Conservation (phyloP, 352 stramenopile genomes). For the Pilasporangium apinafurcum region DNA sequence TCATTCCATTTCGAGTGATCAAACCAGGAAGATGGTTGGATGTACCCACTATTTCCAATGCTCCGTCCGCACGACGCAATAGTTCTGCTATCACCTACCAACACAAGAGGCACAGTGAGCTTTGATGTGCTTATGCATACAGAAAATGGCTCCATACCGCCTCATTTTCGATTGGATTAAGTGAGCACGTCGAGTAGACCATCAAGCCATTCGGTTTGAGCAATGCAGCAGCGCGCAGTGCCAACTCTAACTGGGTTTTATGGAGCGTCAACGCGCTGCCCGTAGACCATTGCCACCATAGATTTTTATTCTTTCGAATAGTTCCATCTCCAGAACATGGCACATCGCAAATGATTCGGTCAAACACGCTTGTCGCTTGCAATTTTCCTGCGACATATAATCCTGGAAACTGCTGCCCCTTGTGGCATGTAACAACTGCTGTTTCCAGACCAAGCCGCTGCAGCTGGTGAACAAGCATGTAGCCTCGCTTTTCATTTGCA, state of each 20-base stretch:
- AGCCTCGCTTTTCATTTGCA: conserved; percentile 92
- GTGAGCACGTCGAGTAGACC: conserved; percentile 95
- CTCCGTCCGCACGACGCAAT: conserved; percentile 80
- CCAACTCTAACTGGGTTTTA: conserved; percentile 90
- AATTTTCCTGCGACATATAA: conserved; percentile 48
- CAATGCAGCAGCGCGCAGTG: conserved; percentile 84
- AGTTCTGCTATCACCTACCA: conserved; percentile 86
- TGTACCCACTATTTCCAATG: conserved; percentile 87
- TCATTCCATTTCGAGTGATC: conserved; percentile 35
- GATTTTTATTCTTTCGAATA: conserved; percentile 93
- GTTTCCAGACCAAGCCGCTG: conserved; percentile 63
- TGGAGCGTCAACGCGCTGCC: conserved; percentile 87
- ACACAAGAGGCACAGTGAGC: neutral
- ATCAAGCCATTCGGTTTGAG: conserved; percentile 87
- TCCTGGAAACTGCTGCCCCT: conserved; percentile 92
- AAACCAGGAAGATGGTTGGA: conserved; percentile 41
- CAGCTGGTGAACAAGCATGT: conserved; percentile 95
- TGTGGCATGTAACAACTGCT: conserved; percentile 89
- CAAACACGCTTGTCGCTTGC: conserved; percentile 79
- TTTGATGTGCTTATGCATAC: too few relatives aligned
- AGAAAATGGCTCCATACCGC: conserved; percentile 27
- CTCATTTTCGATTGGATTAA: conserved; percentile 99
- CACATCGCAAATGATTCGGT: conserved; percentile 97
- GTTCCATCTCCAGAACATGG: conserved; percentile 98
- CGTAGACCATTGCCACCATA: conserved; percentile 90